A percentile compares a stretch with the other conserved stretches of the same genome.
These are phyloP conservation scores for Sporothrix brunneoviolacea DNA, from an alignment of 2,329 filamentous ascomycete species.

Conservation along the genomic window DNA sequence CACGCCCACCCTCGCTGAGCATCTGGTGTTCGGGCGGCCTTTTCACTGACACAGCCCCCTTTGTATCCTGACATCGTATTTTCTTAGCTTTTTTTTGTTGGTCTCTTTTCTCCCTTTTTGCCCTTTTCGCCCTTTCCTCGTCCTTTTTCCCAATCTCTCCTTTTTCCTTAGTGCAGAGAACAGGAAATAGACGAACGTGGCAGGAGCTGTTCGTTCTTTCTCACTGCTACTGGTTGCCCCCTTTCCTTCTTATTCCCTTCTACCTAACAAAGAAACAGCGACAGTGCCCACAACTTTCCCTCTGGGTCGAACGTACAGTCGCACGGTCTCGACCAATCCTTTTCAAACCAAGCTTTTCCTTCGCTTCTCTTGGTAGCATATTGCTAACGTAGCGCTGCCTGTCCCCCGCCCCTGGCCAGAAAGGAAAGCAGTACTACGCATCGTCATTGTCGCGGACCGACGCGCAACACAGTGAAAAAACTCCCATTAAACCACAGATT, in stretches of 20 bases:
- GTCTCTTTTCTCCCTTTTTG: neutral
- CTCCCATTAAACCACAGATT: neutral
- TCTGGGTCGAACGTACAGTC: no score
- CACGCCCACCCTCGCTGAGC: no score
- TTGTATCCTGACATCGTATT: no score
- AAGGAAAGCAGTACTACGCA: neutral
- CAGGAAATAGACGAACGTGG: no score
- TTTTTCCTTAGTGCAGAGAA: neutral
- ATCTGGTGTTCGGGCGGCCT: no score
- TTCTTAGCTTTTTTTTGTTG: no score
- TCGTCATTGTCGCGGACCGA: constrained; percentile 10
- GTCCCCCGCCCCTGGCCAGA: neutral
- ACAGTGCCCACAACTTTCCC: no score
- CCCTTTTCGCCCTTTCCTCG: neutral
- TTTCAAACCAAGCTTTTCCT: constrained; percentile 12
- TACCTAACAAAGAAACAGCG: no score
- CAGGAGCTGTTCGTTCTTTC: no score
- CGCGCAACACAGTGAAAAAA: neutral
- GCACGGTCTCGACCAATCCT: constrained; percentile 13
- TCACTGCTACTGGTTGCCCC: neutral
- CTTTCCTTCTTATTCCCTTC: neutral
- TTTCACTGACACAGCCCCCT: no score
- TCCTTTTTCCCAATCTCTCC: neutral
- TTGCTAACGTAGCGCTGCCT: constrained; percentile 6
- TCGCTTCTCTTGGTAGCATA: constrained; percentile 1